Conservation (phyloP, 805 yeast genomes). For the Saccharomycopsis javanensis region DNA sequence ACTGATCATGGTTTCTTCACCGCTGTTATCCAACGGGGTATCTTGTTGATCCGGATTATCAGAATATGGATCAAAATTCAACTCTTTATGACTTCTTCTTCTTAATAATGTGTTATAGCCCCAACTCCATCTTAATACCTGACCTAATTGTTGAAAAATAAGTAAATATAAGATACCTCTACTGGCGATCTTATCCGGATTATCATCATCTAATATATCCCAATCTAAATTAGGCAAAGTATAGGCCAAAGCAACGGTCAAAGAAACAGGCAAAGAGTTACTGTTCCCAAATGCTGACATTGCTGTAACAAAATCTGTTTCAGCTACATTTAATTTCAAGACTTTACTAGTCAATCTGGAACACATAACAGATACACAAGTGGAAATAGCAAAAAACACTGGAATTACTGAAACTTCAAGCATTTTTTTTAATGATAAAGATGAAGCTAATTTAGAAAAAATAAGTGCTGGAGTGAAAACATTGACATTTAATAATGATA, state of each 20-base stretch:
- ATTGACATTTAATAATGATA: conserved; percentile 76
- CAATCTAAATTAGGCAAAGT: conserved; percentile 67
- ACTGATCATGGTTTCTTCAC: neutral
- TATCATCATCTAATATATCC: conserved; percentile 62
- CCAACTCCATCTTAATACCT: conserved; percentile 80
- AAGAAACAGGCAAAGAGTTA: conserved; percentile 86
- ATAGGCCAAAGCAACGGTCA: conserved; percentile 69
- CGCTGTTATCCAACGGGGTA: neutral
- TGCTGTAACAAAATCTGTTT: conserved; percentile 86
- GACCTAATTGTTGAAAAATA: conserved; percentile 77
- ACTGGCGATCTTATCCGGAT: conserved; percentile 60
- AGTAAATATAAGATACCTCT: conserved; percentile 67
- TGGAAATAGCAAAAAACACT: conserved; percentile 70
- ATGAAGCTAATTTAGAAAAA: conserved; percentile 65
- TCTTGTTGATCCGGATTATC: neutral
- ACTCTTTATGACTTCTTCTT: conserved; percentile 30
- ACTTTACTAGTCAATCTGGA: conserved; percentile 46
- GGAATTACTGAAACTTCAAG: conserved; percentile 80
- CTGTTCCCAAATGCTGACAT: conserved; percentile 97
- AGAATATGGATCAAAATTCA: conserved; percentile 15
- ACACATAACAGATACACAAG: conserved; percentile 59
- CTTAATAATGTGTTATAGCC: conserved; percentile 65
- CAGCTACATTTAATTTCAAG: conserved; percentile 56
- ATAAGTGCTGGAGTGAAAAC: conserved; percentile 93
- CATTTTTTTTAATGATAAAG: conserved; percentile 64